Evolutionary conservation across 768 basidiomycete species (phyloP).

Genomic region (Lanmaoa pseudosensibilis): DNA sequence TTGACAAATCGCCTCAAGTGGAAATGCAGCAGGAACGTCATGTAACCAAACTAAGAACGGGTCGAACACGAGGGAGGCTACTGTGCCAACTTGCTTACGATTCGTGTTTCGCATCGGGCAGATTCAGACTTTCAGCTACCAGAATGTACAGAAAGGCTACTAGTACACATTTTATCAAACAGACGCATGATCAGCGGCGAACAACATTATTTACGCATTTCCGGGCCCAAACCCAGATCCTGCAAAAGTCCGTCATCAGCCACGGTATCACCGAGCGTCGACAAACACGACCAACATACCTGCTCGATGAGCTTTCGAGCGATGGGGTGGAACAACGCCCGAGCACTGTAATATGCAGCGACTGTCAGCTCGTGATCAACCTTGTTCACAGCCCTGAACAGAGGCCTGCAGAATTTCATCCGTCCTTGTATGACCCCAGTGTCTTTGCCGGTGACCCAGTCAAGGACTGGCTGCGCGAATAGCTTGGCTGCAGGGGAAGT

Average conservation of each 20-base stretch:
- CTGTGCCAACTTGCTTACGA: no score
- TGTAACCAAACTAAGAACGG: no score
- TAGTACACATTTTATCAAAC: not conserved
- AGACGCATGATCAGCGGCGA: not conserved
- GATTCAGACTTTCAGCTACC: not conserved
- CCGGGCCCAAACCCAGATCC: slow-evolving; percentile 25
- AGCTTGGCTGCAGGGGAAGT: slow-evolving; percentile 31
- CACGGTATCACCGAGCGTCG: not conserved
- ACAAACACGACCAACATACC: slow-evolving; percentile 28
- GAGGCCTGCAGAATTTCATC: slow-evolving; percentile 57
- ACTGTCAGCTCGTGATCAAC: slow-evolving; percentile 38
- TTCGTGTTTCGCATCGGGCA: not conserved
- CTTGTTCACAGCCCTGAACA: slow-evolving; percentile 41
- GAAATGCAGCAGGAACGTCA: no score
- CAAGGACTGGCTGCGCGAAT: slow-evolving; percentile 38
- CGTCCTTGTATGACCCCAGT: slow-evolving; percentile 47
- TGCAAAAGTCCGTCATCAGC: slow-evolving; percentile 5
- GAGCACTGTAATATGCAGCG: slow-evolving; percentile 35
- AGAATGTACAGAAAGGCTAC: not conserved
- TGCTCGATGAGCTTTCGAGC: slow-evolving; percentile 50
- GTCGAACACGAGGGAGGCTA: no score
- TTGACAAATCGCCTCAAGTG: no score
- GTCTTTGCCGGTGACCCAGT: slow-evolving; percentile 47
- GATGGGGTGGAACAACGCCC: slow-evolving; percentile 49
- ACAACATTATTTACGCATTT: not conserved